phyloP scores from a whole-genome alignment of 1,284 basidiomycete genomes.

The Tilletia caries region DNA sequence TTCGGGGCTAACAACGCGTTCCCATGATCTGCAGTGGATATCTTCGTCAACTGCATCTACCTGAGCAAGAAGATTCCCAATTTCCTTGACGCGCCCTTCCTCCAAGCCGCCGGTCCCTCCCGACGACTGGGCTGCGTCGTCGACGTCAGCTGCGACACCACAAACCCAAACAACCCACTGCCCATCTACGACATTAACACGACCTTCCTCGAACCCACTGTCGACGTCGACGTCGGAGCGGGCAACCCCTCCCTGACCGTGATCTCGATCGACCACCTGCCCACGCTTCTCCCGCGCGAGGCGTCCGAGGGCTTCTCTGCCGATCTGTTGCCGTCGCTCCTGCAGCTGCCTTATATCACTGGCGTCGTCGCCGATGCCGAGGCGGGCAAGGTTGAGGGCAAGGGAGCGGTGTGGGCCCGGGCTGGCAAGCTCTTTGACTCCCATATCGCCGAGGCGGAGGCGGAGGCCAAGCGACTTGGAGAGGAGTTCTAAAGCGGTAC shows the following conservation, averaged over 20 bases:
- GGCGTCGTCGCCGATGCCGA: constrained; percentile 22
- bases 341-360: constrained; percentile 44
- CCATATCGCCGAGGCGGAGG: constrained; percentile 63
- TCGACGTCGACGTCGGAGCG: constrained; percentile 62
- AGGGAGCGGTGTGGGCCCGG: constrained; percentile 72
- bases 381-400: constrained; percentile 34
- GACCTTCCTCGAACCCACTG: constrained; percentile 88
- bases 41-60: constrained; percentile 99
- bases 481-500: constrained; percentile 3
- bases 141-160: constrained; percentile 98
- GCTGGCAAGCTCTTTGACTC: constrained; percentile 80
- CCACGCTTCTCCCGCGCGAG: constrained; percentile 90
- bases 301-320: constrained; percentile 92
- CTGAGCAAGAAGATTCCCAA: constrained; percentile 82
- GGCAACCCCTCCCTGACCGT: constrained; percentile 64
- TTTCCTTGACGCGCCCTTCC: constrained; percentile 75
- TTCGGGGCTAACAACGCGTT: neutral
- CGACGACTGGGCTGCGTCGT: constrained; percentile 81
- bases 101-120: constrained; percentile 67
- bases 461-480: constrained; percentile 20
- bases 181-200: constrained; percentile 95
- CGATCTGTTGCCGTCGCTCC: constrained; percentile 76
- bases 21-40: constrained; percentile 70
- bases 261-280: constrained; percentile 95
- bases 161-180: constrained; percentile 96